phyloP scores from a whole-genome alignment of 176 grass and related monocot species.

The Calamus simplicifolius region DNA sequence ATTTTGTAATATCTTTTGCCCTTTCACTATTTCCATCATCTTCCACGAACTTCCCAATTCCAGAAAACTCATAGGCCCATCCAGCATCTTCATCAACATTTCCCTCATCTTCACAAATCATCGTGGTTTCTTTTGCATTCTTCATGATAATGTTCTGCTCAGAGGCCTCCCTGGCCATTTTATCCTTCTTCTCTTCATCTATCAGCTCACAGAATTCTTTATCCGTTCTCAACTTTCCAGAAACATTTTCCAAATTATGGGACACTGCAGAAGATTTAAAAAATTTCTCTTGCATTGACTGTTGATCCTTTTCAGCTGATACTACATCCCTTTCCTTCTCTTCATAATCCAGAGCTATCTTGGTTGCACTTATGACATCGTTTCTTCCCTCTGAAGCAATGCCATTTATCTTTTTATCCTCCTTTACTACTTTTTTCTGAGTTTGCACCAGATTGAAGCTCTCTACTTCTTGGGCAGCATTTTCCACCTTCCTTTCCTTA shows the following conservation, averaged over 20 bases:
- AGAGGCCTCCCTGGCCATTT: constrained; percentile 14
- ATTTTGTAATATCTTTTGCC: constrained; percentile 19
- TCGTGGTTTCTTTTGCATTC: constrained; percentile 21
- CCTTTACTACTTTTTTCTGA: constrained; percentile 21
- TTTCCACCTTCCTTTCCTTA: constrained; percentile 26
- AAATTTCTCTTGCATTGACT: constrained; percentile 12
- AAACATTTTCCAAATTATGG: constrained; percentile 35
- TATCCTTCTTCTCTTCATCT: constrained; percentile 22
- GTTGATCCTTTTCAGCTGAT: constrained; percentile 26
- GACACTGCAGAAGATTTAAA: constrained; percentile 24
- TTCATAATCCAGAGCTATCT: constrained; percentile 17
- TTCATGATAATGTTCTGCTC: constrained; percentile 15
- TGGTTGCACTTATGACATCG: constrained; percentile 5
- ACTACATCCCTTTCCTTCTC: constrained; percentile 20
- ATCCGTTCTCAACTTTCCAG: constrained; percentile 57
- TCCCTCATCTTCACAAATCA: constrained; percentile 20
- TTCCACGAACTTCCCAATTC: constrained; percentile 22
- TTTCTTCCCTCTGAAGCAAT: constrained; percentile 20
- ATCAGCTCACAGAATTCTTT: constrained; percentile 68
- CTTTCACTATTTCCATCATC: constrained; percentile 16
- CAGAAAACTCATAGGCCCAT: constrained; percentile 26
- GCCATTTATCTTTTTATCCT: constrained; percentile 23
- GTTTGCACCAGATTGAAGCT: neutral
- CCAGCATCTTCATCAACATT: constrained; percentile 26
- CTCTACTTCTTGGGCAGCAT: neutral